Evolutionary conservation across 163 green algal species (phyloP).

Genomic region (Scenedesmus sp.): DNA sequence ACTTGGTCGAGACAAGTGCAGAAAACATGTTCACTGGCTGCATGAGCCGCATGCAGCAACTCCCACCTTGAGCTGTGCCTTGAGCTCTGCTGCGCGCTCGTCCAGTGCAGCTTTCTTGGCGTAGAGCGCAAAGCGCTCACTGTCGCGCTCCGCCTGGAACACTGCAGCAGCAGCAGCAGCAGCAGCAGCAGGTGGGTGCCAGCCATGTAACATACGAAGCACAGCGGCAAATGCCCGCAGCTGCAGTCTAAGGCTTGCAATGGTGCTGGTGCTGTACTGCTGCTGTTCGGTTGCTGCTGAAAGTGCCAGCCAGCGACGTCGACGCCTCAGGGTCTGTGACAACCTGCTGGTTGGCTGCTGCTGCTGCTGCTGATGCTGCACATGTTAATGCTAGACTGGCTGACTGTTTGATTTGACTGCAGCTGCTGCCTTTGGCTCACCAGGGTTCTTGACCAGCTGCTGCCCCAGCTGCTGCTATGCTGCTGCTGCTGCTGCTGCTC

Average conservation of each 20-base stretch:
- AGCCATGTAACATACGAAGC: background rate
- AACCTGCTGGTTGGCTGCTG: background rate
- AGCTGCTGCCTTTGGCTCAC: slow-evolving; percentile 23
- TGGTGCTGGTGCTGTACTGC: too few relatives aligned
- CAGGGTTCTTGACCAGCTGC: background rate
- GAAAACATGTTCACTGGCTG: background rate
- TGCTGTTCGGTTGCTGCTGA: too few relatives aligned
- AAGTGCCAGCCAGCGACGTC: too few relatives aligned
- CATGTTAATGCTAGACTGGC: background rate
- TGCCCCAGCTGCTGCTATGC: background rate
- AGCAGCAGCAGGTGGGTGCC: background rate
- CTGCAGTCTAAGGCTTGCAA: background rate
- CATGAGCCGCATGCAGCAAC: background rate
- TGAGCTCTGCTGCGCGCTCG: slow-evolving; percentile 72
- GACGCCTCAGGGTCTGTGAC: background rate
- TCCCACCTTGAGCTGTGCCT: slow-evolving; percentile 65
- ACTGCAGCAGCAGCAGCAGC: slow-evolving; percentile 46
- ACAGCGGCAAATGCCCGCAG: background rate
- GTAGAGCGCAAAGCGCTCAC: slow-evolving; percentile 63
- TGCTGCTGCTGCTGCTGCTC: background rate
- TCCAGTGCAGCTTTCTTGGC: slow-evolving; percentile 76
- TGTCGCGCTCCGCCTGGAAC: slow-evolving; percentile 62
- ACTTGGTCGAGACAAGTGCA: background rate
- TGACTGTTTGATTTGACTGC: background rate
- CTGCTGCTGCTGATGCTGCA: background rate